Evolutionary conservation across 805 yeast species (phyloP), one percentile per base, ranked within the genome.

Genomic region (Ogataea pignaliae): DNA sequence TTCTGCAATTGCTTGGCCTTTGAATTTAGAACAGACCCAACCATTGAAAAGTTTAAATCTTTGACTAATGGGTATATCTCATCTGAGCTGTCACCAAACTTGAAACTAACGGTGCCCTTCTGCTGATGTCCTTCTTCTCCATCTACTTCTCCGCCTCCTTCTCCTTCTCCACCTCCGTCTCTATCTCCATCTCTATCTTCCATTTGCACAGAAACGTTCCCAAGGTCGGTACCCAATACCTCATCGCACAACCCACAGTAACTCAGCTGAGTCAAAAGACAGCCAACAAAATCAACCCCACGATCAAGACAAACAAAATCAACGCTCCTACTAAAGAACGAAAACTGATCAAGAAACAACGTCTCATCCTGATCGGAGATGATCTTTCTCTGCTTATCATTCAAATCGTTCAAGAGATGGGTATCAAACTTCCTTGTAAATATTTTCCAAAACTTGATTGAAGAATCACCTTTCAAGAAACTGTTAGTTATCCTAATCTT

Each of bases 241-340:
- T 90, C 97, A 59, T 86, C 90, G 16, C 89, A 68, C 13, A 93
- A 68, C 0, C 98, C 99, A 14, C 77, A 70, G 60, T 90, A 91
- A 2, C 88, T 85, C 53, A 90, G 65, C 55, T 90, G 97, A 21
- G 81, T 78, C 43, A 88, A 65, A 10, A 88, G 55, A 1, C 88
- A 83, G 1, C 95, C 79, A 4, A 85, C 61, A 36, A 78, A 73
- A 64, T 91, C 99, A 28, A 83, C 61, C 42, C 82, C 78, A 39
- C 99, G 69, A 57, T 91, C 98, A 16, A 91, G 57, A 1, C 90
- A 82, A 6, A 91, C 71, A 28, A 90, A 64, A 56, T 91, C 95
- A 41, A 81, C 75, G 46, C 81, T 82, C 37, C 61, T 57, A 46
- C 53, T 44, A 64, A 62, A 57, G 64, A 63, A 53, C 40, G 66